A percentile compares a stretch with the other conserved stretches of the same genome.
Conservation (phyloP, 1,284 basidiomycete genomes). For the Tilletiopsis washingtonensis region DNA sequence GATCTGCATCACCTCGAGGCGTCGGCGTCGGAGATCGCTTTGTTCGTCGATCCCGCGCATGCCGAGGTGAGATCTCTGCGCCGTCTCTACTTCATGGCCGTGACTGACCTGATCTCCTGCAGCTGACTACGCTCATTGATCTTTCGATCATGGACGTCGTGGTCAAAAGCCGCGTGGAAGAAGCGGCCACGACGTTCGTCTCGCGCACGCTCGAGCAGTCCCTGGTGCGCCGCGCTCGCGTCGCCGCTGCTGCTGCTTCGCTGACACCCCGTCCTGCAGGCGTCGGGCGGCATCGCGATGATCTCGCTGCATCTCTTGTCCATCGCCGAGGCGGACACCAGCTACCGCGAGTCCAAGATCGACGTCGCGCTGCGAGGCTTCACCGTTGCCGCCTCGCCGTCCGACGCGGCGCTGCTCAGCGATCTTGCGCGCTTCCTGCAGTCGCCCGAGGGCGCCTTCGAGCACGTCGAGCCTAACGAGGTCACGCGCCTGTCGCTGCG, state of each 20-base stretch:
- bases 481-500: conserved; percentile 58
- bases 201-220: conserved; percentile 14
- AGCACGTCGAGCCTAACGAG: conserved; percentile 84
- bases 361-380: conserved; percentile 61
- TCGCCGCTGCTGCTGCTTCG: too few species aligned
- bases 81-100: too few species aligned
- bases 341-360: conserved; percentile 67
- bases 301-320: conserved; percentile 65
- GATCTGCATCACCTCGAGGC: conserved; percentile 6
- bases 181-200: conserved; percentile 1
- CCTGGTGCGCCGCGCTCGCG: conserved; percentile 5
- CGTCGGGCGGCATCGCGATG: too few species aligned
- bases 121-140: background rate
- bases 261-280: too few species aligned
- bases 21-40: conserved; percentile 10
- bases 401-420: conserved; percentile 60
- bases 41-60: conserved; percentile 18
- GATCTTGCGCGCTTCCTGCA: conserved; percentile 66
- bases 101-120: too few species aligned
- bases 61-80: background rate
- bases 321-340: conserved; percentile 58
- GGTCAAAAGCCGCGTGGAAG: background rate
- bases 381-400: conserved; percentile 55
- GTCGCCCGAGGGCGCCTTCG: conserved; percentile 85
- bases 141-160: background rate